Percentiles rank a stretch among this genome's conserved stretches.
These are phyloP conservation scores for Phytophthora constricta DNA, from an alignment of 352 stramenopile species.

Conservation along the genomic window DNA sequence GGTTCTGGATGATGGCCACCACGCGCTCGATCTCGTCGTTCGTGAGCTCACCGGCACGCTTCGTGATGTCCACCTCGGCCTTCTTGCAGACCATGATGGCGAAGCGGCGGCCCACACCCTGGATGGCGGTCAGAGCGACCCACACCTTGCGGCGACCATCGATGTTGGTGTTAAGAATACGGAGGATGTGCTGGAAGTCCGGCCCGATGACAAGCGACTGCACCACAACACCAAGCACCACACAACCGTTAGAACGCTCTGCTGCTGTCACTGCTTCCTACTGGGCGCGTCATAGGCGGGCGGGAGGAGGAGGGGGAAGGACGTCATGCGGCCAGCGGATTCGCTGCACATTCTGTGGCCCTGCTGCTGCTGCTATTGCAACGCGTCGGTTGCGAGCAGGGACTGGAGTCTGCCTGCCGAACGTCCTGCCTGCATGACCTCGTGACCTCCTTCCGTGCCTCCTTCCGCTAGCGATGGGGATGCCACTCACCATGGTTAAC, in stretches of 20 bases:
- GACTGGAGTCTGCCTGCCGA: too few relatives aligned
- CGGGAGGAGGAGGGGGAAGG: too few relatives aligned
- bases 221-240: conserved; percentile 15
- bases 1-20: conserved; percentile 99
- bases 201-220: conserved; percentile 92
- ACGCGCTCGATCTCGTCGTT: conserved; percentile 99
- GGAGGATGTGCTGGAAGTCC: conserved; percentile 99
- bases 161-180: conserved; percentile 99
- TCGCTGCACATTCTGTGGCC: neutral
- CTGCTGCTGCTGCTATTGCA: neutral
- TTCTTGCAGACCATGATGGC: conserved; percentile 99
- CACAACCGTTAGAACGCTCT: too few relatives aligned
- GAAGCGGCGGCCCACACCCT: conserved; percentile 88
- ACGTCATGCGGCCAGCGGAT: neutral
- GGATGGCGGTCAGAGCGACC: conserved; percentile 85
- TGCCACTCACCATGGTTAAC: conserved; percentile 78
- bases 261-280: neutral
- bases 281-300: too few relatives aligned
- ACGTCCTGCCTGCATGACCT: neutral
- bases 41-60: conserved; percentile 98
- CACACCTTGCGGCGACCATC: conserved; percentile 97
- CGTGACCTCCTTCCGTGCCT: neutral
- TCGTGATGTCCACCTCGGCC: conserved; percentile 99
- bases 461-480: neutral
- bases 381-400: too few relatives aligned